A percentile compares a stretch with the other conserved stretches of the same genome.
These are phyloP conservation scores for Paxillus rubicundulus DNA, from an alignment of 768 basidiomycete genomes.

Conservation along the genomic window DNA sequence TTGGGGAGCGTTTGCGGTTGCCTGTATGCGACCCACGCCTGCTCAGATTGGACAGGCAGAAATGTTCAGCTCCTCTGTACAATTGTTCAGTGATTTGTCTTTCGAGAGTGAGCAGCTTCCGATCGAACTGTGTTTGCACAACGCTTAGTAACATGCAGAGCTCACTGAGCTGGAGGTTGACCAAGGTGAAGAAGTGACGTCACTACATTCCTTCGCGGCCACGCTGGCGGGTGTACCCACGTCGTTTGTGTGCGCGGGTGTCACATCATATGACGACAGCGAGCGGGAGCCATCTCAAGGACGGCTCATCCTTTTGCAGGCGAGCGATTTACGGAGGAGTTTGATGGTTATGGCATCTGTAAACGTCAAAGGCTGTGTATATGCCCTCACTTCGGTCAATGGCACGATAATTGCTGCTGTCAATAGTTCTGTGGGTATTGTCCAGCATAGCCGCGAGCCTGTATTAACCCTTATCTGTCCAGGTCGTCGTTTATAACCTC, in stretches of 20 bases:
- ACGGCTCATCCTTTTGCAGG: constrained; percentile 55
- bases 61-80: constrained; percentile 52
- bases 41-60: constrained; percentile 51
- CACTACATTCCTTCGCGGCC: constrained; percentile 39
- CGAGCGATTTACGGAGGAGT: constrained; percentile 21
- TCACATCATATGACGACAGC: constrained; percentile 38
- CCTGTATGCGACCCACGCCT: constrained; percentile 54
- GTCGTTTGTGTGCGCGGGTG: constrained; percentile 51
- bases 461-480: constrained; percentile 2
- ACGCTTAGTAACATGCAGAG: constrained; percentile 11
- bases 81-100: constrained; percentile 60
- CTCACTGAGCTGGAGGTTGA: constrained; percentile 30
- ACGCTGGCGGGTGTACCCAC: constrained; percentile 29
- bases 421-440: constrained; percentile 64
- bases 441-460: background rate
- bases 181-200: constrained; percentile 62
- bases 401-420: constrained; percentile 64
- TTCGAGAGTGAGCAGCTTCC: constrained; percentile 56
- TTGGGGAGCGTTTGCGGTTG: constrained; percentile 62
- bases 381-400: constrained; percentile 51
- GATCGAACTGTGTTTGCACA: background rate
- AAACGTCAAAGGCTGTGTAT: constrained; percentile 65
- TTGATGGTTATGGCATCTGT: constrained; percentile 39
- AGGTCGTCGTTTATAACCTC: constrained; percentile 51
- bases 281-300: constrained; percentile 57